Base-by-base conservation (phyloP, 2,329 filamentous ascomycete genomes). In the Sporothrix brasiliensis region DNA sequence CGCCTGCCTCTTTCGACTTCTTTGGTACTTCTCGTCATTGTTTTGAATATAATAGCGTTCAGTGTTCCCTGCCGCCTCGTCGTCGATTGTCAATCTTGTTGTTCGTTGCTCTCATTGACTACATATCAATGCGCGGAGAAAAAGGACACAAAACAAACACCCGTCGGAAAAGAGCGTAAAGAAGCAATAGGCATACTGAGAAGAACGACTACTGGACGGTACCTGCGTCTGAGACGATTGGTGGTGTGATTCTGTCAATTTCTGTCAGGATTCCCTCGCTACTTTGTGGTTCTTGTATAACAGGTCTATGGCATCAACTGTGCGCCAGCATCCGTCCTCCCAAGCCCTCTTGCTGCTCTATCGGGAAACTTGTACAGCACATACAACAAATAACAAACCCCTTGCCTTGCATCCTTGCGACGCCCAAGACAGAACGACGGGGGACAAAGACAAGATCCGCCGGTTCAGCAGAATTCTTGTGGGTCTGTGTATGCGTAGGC, bases 381-480 rank as follows among this genome's bases (percentile, higher is more conserved):
- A 30, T 30, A 30, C 27, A 30, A 4, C 27, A 30, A 30, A 30
- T 30, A 30, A 13, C 19, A 34, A 39, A 27, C 27, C 16, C 16
- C 16, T 19, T 58, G 21, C 19, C 54, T 39, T 39, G 19, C 30
- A 24, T 61, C 56, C n/a, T 34, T 11, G 14, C 30, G 16, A 30
- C 27, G 27, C 61, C n/a, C 24, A 65, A 63, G 21, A 61, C 56
- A 61, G 16, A 39, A n/a, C 11, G 6, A 61, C 34, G 39, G 16
- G 56, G 39, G 11, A 44, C 34, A 61, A 24, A 61, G 56, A 63
- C 58, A 63, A 19, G 39, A n/a, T 47, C 21, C 58, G 39, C 16
- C 47, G 14, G 47, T 5, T 3, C 6, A n/a, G 19, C 16, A 54
- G 21, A 7, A 11, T 13, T 14, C 9, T 6, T 54, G 49, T n/a